Evolutionary conservation across 2,329 filamentous ascomycete species (phyloP), one percentile per base, ranked within the genome.

Genomic region (Neoascochyta sp.): DNA sequence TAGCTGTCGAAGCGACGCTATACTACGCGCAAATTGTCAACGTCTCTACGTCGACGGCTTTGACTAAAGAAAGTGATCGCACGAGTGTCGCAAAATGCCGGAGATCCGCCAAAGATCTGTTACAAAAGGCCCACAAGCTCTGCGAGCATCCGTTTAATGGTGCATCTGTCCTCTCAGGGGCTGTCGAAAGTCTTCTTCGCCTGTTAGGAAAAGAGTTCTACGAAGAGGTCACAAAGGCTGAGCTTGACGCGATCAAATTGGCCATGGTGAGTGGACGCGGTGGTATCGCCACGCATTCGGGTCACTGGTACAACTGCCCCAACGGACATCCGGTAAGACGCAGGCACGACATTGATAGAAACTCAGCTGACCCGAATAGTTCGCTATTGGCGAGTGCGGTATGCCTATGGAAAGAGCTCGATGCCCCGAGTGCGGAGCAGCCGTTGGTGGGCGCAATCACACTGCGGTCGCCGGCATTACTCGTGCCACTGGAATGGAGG

Each of bases 371-470:
- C 23, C 8, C 4, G 20, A 2, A 16, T 14, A 54, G 42, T 72
- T 84, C 41, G 76, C 78, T 0, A 68, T 83, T 17, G 79, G 78
- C 1, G 76, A 83, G 37, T 83, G 80, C 46, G 80, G 80, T 2
- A 75, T 77, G 69, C 75, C 80, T 0, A 81, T 82, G 76, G 39
- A 85, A 52, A 32, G 48, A 11, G 71, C 79, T 2, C 55, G 55
- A 2, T 86, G 82, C 43, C 79, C 81, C 0, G 72, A 84, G 40
- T 86, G 81, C 41, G 71, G 67, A 2, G 67, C 67, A 2, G 39
- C 56, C 0, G 69, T 85, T 16, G 80, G 80, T 2, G 80, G 81
- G 0, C 50, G 45, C 24, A 7, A 69, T 21, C 77, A 83, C 52
- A 30, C 7, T 7, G 37, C 69, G n/a, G 70, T 64, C 0, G 61